These are phyloP conservation scores for Gyromitra esculenta DNA, from an alignment of 2,329 filamentous ascomycete species.

Conservation along the genomic window DNA sequence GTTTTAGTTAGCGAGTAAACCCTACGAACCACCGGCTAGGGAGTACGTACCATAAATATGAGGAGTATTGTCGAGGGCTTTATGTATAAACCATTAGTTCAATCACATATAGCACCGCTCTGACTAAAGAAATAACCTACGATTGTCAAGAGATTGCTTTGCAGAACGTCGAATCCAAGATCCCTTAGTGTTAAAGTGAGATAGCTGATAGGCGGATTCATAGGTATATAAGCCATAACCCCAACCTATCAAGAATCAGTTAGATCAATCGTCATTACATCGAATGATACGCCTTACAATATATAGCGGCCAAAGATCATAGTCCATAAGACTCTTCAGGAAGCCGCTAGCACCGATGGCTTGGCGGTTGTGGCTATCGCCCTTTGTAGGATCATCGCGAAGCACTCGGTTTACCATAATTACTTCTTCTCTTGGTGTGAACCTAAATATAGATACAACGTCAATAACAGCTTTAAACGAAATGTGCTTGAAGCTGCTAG, in stretches of 20 bases:
- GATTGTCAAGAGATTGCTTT: conserved; percentile 72
- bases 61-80: conserved; percentile 65
- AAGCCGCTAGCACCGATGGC: conserved; percentile 65
- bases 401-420: conserved; percentile 74
- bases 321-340: conserved; percentile 68
- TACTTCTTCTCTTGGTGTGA: conserved; percentile 72
- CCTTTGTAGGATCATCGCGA: conserved; percentile 70
- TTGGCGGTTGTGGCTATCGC: conserved; percentile 71
- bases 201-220: conserved; percentile 62
- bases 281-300: conserved; percentile 6
- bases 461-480: background rate
- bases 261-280: background rate
- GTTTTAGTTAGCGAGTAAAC: conserved; percentile 62
- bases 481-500: background rate
- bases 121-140: background rate
- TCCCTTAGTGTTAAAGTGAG: conserved; percentile 69
- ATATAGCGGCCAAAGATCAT: conserved; percentile 70
- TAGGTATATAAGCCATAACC: conserved; percentile 67
- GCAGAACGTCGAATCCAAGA: conserved; percentile 70
- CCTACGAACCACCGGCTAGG: background rate
- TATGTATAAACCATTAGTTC: conserved; percentile 7
- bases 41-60: conserved; percentile 59
- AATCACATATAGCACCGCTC: background rate
- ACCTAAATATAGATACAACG: conserved; percentile 58
- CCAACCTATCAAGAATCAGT: conserved; percentile 55